Conservation (phyloP, 1,284 basidiomycete species). For the Ceratobasidium sp. region DNA sequence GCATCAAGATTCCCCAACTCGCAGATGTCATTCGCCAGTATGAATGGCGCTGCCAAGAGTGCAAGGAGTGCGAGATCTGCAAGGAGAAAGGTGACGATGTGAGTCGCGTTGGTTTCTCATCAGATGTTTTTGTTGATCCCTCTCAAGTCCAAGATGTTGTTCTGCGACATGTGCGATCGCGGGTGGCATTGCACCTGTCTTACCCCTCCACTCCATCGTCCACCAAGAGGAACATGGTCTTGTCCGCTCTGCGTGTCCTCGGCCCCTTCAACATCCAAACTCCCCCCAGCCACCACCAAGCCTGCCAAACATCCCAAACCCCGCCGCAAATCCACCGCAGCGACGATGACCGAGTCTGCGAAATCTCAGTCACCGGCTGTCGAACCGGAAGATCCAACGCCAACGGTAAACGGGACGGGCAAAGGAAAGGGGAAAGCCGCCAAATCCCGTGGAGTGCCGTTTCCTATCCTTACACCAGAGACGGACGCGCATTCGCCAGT, state of each 20-base stretch:
- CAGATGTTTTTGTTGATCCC: constrained; percentile 47
- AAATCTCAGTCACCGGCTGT: constrained; percentile 23
- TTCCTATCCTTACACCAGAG: constrained; percentile 36
- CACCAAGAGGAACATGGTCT: constrained; percentile 81
- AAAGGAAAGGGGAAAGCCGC: constrained; percentile 45
- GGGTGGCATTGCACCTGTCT: constrained; percentile 96
- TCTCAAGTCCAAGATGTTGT: constrained; percentile 80
- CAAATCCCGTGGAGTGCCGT: constrained; percentile 37
- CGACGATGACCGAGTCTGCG: not conserved
- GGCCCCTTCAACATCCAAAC: constrained; percentile 35
- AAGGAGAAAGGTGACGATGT: constrained; percentile 89
- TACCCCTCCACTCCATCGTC: constrained; percentile 74
- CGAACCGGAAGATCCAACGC: not conserved
- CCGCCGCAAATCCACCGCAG: constrained; percentile 22
- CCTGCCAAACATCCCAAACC: constrained; percentile 35
- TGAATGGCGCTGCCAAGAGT: constrained; percentile 91
- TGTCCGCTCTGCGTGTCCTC: constrained; percentile 71
- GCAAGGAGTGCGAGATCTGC: constrained; percentile 95
- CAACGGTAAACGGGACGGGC: constrained; percentile 13
- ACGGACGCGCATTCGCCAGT: constrained; percentile 24
- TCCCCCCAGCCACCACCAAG: constrained; percentile 52
- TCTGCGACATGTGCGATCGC: constrained; percentile 96
- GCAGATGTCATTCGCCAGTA: constrained; percentile 74
- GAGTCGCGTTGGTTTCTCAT: constrained; percentile 58
- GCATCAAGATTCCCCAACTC: constrained; percentile 69